These are phyloP conservation scores for Phialophora macrospora DNA, from an alignment of 2,329 filamentous ascomycete genomes.

Conservation along the genomic window DNA sequence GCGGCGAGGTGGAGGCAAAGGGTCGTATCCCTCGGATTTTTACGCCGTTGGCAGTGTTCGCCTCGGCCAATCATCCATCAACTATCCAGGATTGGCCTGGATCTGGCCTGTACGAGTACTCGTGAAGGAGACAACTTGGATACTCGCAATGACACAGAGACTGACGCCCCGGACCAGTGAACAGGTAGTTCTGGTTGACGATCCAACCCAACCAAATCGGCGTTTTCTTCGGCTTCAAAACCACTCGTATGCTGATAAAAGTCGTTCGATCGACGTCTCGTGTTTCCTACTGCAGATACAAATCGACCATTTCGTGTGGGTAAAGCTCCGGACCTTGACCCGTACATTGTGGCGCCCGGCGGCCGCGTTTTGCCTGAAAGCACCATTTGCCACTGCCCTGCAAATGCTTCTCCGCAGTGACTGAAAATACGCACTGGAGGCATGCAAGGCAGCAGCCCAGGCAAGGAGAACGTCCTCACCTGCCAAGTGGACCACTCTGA, in stretches of 20 bases:
- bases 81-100: not conserved
- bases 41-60: not conserved
- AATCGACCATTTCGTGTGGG: not conserved
- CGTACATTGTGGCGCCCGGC: not conserved
- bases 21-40: not conserved
- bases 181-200: not conserved
- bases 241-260: not conserved
- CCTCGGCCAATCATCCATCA: not conserved
- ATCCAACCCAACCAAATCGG: not conserved
- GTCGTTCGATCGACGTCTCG: not conserved
- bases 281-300: not conserved
- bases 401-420: conserved; percentile 4
- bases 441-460: not conserved
- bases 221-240: not conserved
- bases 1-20: not conserved
- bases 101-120: too few species aligned
- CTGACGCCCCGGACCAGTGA: not conserved
- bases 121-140: not conserved
- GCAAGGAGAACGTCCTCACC: not conserved
- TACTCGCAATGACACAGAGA: not conserved
- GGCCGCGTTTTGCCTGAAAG: not conserved
- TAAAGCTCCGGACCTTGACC: not conserved
- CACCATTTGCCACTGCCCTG: not conserved
- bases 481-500: not conserved
- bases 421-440: not conserved